Evolutionary conservation across 768 basidiomycete genomes (phyloP), one percentile per base, ranked within the genome.

Genomic region (Boletus vermiculosoides): DNA sequence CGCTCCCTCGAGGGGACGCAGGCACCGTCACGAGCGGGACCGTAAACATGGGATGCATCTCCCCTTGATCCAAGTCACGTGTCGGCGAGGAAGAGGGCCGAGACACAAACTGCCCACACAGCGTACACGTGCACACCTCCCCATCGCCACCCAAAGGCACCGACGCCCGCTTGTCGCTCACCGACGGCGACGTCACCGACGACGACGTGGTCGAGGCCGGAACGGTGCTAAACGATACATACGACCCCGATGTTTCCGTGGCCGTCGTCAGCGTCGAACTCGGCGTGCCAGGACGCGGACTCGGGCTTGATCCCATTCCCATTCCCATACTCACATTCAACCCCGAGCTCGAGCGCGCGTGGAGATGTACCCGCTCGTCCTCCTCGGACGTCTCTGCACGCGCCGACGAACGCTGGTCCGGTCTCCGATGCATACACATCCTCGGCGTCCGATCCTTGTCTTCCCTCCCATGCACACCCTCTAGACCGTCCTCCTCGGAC

Each of bases 41-140:
- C 0, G 62, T 63, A 22, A 71, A 72, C 69, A 72, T 71, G 7
- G 69, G 71, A 20, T 72, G 66, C 33, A 66, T 48, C 22, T 46
- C 52, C 16, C 2, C 18, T 15, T 7, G 28, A 45, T 44, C 40
- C 10, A 18, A 28, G 2, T 48, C 50, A 4, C 3, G 12, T 12
- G 45, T 40, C 22, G 33, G 33, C 12, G 34, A 39, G 2, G n/a
- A 11, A 8, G 59, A 10, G 12, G 46, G 47, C n/a, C 18, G 41
- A 20, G 55, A 5, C 25, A 47, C 37, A 1, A 41, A 3, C 40
- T 68, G 67, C n/a, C 67, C 67, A 56, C 67, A 68, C 37, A 60
- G 5, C 4, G 58, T 31, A 44, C 66, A 68, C 1, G 50, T 28
- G 5, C 63, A 44, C 8, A 5, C 16, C 5, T 56, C 39, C 15